Percentiles rank a stretch among this genome's conserved stretches.
phyloP scores from a whole-genome alignment of 2,329 filamentous ascomycete genomes.

The Hymenotorrendiella dingleyae region DNA sequence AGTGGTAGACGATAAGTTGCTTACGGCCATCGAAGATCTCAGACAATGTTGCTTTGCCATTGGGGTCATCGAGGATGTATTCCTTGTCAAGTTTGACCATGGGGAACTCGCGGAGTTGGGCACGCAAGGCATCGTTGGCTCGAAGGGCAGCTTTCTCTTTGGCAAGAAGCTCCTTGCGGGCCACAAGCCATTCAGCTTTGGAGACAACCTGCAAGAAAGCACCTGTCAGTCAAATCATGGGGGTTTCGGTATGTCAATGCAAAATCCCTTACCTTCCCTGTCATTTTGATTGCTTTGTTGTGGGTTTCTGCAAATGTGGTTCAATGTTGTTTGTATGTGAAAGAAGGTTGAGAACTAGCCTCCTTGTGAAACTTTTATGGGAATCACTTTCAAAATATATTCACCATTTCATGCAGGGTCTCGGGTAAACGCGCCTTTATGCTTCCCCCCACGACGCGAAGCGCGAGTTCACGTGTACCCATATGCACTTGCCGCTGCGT shows the following conservation, averaged over 20 bases:
- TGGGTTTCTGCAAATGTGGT: too few species aligned
- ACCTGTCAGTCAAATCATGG: not conserved
- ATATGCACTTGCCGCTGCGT: too few species aligned
- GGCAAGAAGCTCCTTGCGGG: constrained; percentile 31
- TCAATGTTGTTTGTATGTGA: too few species aligned
- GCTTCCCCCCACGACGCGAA: too few species aligned
- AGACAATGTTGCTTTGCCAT: constrained; percentile 23
- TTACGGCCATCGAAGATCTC: constrained; percentile 32
- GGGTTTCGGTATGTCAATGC: too few species aligned
- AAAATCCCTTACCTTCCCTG: constrained; percentile 18
- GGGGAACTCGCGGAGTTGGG: constrained; percentile 33
- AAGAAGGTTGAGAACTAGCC: too few species aligned
- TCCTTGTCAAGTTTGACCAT: constrained; percentile 7
- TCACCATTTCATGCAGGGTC: too few species aligned
- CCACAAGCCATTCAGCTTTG: constrained; percentile 32
- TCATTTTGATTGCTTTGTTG: constrained; percentile 9
- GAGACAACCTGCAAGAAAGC: constrained; percentile 25
- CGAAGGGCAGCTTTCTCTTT: constrained; percentile 33
- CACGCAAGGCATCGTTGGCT: constrained; percentile 28
- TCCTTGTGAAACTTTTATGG: too few species aligned
- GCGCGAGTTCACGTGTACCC: too few species aligned
- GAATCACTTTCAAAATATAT: too few species aligned
- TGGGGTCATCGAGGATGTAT: constrained; percentile 17
- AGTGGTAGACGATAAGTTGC: constrained; percentile 40
- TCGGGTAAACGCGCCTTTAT: too few species aligned